A percentile compares a stretch with the other conserved stretches of the same genome.
These are phyloP conservation scores for Neolentinus lepideus DNA, from an alignment of 1,284 basidiomycete genomes.

Conservation along the genomic window DNA sequence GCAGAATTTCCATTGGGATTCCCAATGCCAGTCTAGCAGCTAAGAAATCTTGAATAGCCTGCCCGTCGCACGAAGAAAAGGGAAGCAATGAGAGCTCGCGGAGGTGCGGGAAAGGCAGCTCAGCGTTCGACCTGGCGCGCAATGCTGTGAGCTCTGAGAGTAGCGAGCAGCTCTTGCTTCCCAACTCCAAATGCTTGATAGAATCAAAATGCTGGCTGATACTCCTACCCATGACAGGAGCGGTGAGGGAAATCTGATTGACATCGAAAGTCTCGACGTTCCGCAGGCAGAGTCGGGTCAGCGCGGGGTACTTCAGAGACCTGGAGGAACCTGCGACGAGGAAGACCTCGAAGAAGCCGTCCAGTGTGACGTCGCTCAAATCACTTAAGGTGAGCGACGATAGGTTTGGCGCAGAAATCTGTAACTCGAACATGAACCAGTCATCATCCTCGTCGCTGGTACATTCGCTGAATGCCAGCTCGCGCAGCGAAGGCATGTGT, in stretches of 20 bases:
- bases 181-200: not conserved
- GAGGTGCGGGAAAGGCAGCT: not conserved
- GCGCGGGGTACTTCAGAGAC: not conserved
- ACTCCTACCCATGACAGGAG: not conserved
- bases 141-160: not conserved
- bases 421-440: not conserved
- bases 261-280: not conserved
- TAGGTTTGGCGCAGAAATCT: not conserved
- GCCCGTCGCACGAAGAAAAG: not conserved
- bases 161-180: not conserved
- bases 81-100: not conserved
- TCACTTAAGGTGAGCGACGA: not conserved
- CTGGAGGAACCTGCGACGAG: not conserved
- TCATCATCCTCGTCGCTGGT: not conserved
- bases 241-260: too few species aligned
- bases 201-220: not conserved
- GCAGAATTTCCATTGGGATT: not conserved
- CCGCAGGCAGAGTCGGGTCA: not conserved
- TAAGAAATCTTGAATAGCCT: not conserved
- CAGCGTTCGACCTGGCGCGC: not conserved
- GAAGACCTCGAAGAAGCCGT: not conserved
- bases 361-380: not conserved
- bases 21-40: not conserved
- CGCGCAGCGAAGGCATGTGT: not conserved
- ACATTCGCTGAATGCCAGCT: not conserved